Percentiles rank a stretch among this genome's conserved stretches.
These are phyloP conservation scores for Cyclotella atomus DNA, from an alignment of 108 stramenopile genomes.

Conservation along the genomic window DNA sequence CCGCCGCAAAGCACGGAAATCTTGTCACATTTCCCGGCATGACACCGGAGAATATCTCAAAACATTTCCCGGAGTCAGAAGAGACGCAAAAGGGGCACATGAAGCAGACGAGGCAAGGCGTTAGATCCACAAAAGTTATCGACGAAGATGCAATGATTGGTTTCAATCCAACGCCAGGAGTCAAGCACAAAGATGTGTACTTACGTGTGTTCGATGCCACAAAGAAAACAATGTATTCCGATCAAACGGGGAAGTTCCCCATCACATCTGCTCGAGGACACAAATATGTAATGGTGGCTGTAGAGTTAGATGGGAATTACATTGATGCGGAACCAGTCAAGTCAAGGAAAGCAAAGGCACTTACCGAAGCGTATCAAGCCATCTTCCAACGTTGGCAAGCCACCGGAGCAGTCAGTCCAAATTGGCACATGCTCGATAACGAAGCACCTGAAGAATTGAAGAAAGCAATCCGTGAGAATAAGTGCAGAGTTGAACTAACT, in stretches of 20 bases:
- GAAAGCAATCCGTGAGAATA: background rate
- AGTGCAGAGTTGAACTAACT: constrained; percentile 33
- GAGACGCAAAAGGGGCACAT: constrained; percentile 46
- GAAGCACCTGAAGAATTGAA: constrained; percentile 4
- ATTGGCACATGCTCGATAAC: constrained; percentile 8
- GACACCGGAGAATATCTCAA: background rate
- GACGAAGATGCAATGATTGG: background rate
- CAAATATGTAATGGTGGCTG: background rate
- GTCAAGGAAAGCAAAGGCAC: constrained; percentile 1
- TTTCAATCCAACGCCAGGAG: background rate
- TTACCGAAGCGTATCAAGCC: constrained; percentile 5
- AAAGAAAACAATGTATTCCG: constrained; percentile 3
- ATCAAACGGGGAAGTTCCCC: constrained; percentile 7
- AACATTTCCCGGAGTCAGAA: background rate
- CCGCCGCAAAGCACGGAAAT: constrained; percentile 16
- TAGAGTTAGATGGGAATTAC: constrained; percentile 14
- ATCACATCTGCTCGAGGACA: constrained; percentile 1
- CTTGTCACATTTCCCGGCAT: constrained; percentile 28
- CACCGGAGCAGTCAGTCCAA: background rate
- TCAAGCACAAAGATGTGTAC: background rate
- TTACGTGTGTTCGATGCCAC: constrained; percentile 11
- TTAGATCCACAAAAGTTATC: constrained; percentile 33
- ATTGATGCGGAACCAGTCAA: constrained; percentile 25
- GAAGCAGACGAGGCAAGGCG: constrained; percentile 24
- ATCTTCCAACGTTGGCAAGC: background rate